These are phyloP conservation scores for Skeletonema potamos DNA, from an alignment of 108 stramenopile species.

Conservation along the genomic window DNA sequence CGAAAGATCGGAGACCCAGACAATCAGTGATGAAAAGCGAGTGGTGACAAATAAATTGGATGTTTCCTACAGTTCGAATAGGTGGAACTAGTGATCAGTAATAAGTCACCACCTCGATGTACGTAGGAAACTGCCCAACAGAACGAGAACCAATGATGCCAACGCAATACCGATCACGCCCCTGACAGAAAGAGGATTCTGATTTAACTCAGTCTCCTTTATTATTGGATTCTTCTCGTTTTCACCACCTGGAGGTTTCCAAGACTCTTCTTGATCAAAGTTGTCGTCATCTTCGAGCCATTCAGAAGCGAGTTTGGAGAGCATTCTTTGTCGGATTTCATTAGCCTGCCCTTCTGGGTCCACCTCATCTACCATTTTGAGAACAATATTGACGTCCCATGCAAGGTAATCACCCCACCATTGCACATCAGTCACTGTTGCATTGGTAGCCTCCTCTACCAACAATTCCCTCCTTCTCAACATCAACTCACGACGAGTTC, in stretches of 20 bases:
- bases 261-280: constrained; percentile 25
- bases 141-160: constrained; percentile 29
- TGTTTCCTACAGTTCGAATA: too few relatives aligned
- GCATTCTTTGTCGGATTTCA: constrained; percentile 13
- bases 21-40: too few relatives aligned
- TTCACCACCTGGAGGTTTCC: constrained; percentile 24
- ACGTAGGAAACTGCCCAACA: too few relatives aligned
- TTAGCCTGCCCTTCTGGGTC: not conserved
- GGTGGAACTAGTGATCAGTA: too few relatives aligned
- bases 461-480: not conserved
- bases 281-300: constrained; percentile 20
- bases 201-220: not conserved
- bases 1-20: too few relatives aligned
- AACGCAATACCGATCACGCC: constrained; percentile 54
- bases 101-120: too few relatives aligned
- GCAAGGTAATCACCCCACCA: constrained; percentile 30
- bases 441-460: constrained; percentile 11
- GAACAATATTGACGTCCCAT: constrained; percentile 21
- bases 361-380: constrained; percentile 18
- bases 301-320: constrained; percentile 13
- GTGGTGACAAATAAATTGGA: too few relatives aligned
- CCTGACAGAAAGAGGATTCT: constrained; percentile 3
- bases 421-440: constrained; percentile 26
- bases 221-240: not conserved
- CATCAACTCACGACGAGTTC: not conserved